These are phyloP conservation scores for Populus tomentosa DNA, from an alignment of 441 rosid genomes.

Conservation along the genomic window DNA sequence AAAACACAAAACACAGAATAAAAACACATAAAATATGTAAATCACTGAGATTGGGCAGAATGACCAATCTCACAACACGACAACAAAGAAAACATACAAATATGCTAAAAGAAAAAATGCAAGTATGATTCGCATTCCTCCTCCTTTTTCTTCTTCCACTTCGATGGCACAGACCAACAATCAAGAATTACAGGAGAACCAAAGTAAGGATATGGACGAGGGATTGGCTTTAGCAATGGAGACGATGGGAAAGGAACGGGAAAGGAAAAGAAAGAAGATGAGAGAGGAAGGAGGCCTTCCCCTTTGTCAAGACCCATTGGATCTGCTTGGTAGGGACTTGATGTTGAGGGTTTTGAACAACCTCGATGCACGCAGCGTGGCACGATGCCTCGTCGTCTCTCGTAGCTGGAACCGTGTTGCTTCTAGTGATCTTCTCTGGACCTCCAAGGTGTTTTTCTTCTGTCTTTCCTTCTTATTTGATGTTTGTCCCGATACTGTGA, in stretches of 20 bases:
- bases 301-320: slow-evolving; percentile 33
- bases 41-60: no score
- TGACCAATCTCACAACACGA: not conserved
- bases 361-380: no score
- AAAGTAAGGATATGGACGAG: not conserved
- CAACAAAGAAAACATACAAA: not conserved
- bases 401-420: slow-evolving; percentile 18
- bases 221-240: not conserved
- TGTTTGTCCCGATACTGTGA: not conserved
- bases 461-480: not conserved
- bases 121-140: not conserved
- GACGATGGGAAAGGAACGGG: not conserved
- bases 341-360: slow-evolving; percentile 40
- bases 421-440: slow-evolving; percentile 2
- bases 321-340: slow-evolving; percentile 54
- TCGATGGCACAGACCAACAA: not conserved
- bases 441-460: slow-evolving; percentile 26
- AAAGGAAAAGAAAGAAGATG: slow-evolving; percentile 8
- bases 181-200: not conserved
- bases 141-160: not conserved
- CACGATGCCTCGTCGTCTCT: slow-evolving; percentile 30
- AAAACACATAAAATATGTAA: no score
- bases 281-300: not conserved
- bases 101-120: not conserved
- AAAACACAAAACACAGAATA: no score